Percentiles rank a stretch among this genome's conserved stretches.
Evolutionary conservation across 306 rosid genomes (phyloP).

Genomic region (Glycine soja): DNA sequence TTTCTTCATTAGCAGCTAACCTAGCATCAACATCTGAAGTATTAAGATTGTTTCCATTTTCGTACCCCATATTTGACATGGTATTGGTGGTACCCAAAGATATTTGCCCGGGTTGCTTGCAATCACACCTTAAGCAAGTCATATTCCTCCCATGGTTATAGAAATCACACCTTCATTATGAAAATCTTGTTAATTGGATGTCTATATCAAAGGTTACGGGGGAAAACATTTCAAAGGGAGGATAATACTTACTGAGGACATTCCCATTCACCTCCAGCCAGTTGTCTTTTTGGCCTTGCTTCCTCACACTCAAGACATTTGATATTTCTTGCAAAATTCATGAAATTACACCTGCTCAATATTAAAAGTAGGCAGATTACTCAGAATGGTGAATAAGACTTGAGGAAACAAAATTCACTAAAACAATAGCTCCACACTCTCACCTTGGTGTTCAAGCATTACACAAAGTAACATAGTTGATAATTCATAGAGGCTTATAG

Average conservation of each 20-base stretch:
- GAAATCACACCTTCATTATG: constrained; percentile 79
- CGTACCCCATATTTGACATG: constrained; percentile 49
- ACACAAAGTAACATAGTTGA: constrained; percentile 22
- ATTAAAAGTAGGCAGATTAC: constrained; percentile 22
- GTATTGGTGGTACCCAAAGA: constrained; percentile 48
- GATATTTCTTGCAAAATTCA: constrained; percentile 90
- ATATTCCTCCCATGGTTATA: constrained; percentile 78
- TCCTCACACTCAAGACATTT: constrained; percentile 95
- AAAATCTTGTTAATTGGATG: constrained; percentile 42
- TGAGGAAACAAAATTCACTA: constrained; percentile 13
- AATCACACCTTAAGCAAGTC: constrained; percentile 89
- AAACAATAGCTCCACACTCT: background rate
- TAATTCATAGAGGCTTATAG: constrained; percentile 14
- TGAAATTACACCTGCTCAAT: constrained; percentile 89
- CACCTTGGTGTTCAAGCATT: constrained; percentile 22
- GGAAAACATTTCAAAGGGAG: constrained; percentile 24
- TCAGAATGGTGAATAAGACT: constrained; percentile 26
- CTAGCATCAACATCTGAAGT: constrained; percentile 59
- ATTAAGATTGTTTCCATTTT: constrained; percentile 50
- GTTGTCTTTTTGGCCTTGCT: constrained; percentile 83
- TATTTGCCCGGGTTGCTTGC: constrained; percentile 80
- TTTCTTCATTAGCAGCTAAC: constrained; percentile 89
- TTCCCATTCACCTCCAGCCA: constrained; percentile 97
- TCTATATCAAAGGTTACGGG: constrained; percentile 34
- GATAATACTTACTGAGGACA: constrained; percentile 89